Conservation (phyloP, 768 basidiomycete genomes). For the Xerocomellus amylosporus region DNA sequence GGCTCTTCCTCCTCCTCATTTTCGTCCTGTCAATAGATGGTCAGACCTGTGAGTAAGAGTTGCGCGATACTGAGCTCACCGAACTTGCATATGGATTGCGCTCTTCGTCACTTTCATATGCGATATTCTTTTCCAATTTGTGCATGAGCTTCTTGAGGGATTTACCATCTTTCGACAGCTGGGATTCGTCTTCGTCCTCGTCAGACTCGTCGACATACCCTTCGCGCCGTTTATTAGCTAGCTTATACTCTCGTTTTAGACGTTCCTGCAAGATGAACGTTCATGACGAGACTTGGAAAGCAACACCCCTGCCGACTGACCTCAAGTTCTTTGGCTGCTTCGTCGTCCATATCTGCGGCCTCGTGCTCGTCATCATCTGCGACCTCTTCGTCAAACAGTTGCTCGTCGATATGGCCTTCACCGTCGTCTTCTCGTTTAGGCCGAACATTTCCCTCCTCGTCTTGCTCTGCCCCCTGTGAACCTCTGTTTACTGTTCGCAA, state of each 20-base stretch:
- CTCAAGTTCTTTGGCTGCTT: slow-evolving; percentile 82
- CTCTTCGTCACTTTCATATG: slow-evolving; percentile 81
- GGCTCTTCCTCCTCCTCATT: slow-evolving; percentile 76
- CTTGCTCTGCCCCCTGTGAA: slow-evolving; percentile 58
- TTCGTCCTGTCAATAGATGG: slow-evolving; percentile 45
- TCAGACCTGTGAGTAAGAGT: background rate
- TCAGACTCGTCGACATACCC: slow-evolving; percentile 71
- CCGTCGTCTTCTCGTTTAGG: slow-evolving; percentile 62
- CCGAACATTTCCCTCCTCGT: slow-evolving; percentile 57
- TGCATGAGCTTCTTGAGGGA: slow-evolving; percentile 84
- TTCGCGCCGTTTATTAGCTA: slow-evolving; percentile 72
- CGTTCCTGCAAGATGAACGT: slow-evolving; percentile 55
- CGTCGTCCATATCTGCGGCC: slow-evolving; percentile 71
- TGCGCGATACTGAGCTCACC: slow-evolving; percentile 39
- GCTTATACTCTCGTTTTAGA: slow-evolving; percentile 76
- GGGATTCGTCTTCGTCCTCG: slow-evolving; percentile 61
- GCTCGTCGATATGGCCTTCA: slow-evolving; percentile 82
- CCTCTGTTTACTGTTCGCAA: slow-evolving; percentile 70
- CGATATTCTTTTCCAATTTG: slow-evolving; percentile 77
- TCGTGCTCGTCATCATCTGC: slow-evolving; percentile 86
- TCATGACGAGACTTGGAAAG: background rate
- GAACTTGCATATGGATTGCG: slow-evolving; percentile 77
- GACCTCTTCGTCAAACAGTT: slow-evolving; percentile 79
- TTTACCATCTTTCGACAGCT: slow-evolving; percentile 67
- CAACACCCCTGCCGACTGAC: slow-evolving; percentile 36